These are phyloP conservation scores for Kalanchoe fedtschenkoi DNA, from an alignment of 164 flowering plant genomes.

Conservation along the genomic window DNA sequence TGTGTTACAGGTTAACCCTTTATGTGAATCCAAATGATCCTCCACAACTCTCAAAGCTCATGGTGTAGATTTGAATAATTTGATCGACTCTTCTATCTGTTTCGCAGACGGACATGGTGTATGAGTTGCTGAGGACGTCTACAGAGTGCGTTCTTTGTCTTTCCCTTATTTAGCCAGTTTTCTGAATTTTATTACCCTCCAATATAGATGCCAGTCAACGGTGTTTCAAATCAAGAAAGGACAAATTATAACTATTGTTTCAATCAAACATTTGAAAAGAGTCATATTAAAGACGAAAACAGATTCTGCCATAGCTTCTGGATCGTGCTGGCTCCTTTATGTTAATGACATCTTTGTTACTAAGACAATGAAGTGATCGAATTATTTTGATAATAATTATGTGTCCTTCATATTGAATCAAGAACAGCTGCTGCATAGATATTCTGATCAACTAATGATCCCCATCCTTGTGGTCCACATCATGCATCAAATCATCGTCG, in stretches of 20 bases:
- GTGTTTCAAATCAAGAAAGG: neutral
- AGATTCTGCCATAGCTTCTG: neutral
- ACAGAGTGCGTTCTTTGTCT: slow-evolving; percentile 64
- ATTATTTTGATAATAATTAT: neutral
- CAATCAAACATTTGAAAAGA: neutral
- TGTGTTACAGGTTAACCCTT: slow-evolving; percentile 68
- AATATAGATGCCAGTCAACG: neutral
- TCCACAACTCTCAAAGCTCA: slow-evolving; percentile 1
- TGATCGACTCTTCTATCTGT: slow-evolving; percentile 10
- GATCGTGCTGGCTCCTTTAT: neutral
- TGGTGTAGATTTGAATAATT: neutral
- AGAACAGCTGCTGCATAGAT: neutral
- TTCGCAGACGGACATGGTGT: slow-evolving; percentile 95
- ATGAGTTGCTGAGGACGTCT: slow-evolving; percentile 88
- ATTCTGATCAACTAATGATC: neutral
- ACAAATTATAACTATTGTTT: neutral
- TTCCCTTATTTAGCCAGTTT: slow-evolving; percentile 1
- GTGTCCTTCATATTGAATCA: neutral
- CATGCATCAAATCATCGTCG: neutral
- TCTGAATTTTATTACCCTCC: neutral
- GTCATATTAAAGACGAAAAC: neutral
- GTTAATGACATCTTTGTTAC: neutral
- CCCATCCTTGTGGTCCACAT: neutral
- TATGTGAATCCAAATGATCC: neutral
- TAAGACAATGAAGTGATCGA: neutral